Evolutionary conservation across 2,329 filamentous ascomycete species (phyloP).

Genomic region (Volutella citrinella): DNA sequence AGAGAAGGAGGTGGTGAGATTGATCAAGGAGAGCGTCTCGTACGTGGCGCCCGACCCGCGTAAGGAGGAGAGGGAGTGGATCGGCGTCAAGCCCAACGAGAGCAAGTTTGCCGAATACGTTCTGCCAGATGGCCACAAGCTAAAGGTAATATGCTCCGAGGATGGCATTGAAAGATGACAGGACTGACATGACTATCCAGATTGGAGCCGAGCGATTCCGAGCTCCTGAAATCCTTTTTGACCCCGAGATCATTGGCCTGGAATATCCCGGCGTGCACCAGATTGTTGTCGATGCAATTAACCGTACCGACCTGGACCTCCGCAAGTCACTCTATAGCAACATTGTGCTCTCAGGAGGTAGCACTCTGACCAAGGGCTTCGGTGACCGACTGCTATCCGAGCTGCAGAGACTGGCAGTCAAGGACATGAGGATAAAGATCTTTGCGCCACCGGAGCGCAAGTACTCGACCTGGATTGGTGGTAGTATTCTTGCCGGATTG

Average conservation of each 20-base stretch:
- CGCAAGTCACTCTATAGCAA: constrained; percentile 93
- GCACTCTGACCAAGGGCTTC: constrained; percentile 94
- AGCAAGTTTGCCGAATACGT: constrained; percentile 82
- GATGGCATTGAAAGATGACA: background rate
- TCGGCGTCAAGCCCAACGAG: constrained; percentile 71
- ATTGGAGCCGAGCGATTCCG: constrained; percentile 92
- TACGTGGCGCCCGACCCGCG: constrained; percentile 90
- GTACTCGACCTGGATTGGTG: constrained; percentile 98
- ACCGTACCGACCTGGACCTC: constrained; percentile 90
- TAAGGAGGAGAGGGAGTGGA: constrained; percentile 96
- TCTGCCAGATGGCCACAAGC: constrained; percentile 87
- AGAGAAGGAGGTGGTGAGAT: constrained; percentile 96
- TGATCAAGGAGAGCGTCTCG: constrained; percentile 93
- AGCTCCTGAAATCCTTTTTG: constrained; percentile 95
- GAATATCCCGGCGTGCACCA: constrained; percentile 98
- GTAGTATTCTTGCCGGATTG: constrained; percentile 91
- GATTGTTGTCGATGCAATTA: constrained; percentile 95
- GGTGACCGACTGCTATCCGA: constrained; percentile 89
- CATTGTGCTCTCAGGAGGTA: constrained; percentile 94
- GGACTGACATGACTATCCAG: constrained; percentile 39
- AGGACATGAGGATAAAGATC: constrained; percentile 99
- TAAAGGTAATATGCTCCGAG: constrained; percentile 63
- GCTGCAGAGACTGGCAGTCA: constrained; percentile 88
- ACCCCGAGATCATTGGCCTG: constrained; percentile 89
- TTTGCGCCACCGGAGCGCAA: constrained; percentile 96